Percentiles rank a stretch among this genome's conserved stretches.
Evolutionary conservation across 2,329 filamentous ascomycete species (phyloP).

Genomic region (Xylaria multiplex): DNA sequence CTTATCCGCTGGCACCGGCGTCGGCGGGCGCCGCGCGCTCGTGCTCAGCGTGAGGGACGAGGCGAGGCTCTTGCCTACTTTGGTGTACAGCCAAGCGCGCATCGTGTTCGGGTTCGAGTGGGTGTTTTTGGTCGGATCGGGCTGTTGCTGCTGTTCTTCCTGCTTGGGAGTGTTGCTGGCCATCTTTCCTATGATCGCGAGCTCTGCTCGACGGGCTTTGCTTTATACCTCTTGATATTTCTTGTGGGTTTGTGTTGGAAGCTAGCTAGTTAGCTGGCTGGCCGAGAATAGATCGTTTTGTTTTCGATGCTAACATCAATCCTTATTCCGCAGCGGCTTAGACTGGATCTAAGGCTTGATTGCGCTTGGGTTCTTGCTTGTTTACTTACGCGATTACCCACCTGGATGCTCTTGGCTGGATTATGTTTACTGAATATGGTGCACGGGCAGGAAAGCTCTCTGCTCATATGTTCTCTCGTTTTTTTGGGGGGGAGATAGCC

Average conservation of each 20-base stretch:
- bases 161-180: conserved; percentile 1
- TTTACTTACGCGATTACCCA: not conserved
- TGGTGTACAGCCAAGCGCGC: conserved; percentile 67
- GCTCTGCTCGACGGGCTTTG: not conserved
- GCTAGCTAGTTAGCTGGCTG: no score
- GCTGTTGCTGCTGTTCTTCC: not conserved
- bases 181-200: conserved; percentile 10
- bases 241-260: not conserved
- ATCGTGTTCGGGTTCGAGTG: conserved; percentile 49
- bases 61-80: conserved; percentile 59
- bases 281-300: no score
- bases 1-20: conserved; percentile 52
- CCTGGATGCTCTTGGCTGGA: not conserved
- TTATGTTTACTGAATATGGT: not conserved
- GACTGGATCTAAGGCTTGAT: not conserved
- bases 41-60: conserved; percentile 61
- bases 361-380: not conserved
- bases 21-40: conserved; percentile 54
- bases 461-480: not conserved
- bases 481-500: no score
- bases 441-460: not conserved
- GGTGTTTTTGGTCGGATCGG: not conserved
- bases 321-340: no score
- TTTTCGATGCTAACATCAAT: no score
- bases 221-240: conserved; percentile 5